These are phyloP conservation scores for Escovopsis sp. DNA, from an alignment of 2,329 filamentous ascomycete genomes.

Conservation along the genomic window DNA sequence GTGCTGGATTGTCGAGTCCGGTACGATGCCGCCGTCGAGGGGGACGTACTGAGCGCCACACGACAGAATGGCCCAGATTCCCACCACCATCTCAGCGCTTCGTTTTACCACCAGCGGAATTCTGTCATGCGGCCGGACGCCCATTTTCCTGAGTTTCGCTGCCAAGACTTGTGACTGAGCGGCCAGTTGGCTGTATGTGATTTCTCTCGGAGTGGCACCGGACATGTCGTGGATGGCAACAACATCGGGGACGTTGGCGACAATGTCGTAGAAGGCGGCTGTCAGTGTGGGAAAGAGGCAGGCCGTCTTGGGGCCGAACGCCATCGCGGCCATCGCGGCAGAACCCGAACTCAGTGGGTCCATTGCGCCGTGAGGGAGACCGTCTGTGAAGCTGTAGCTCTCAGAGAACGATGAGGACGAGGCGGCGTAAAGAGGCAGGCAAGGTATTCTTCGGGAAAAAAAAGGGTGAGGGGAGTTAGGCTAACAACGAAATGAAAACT, in stretches of 20 bases:
- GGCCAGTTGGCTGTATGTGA: slow-evolving; percentile 33
- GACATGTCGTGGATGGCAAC: slow-evolving; percentile 25
- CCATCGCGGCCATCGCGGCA: slow-evolving; percentile 2
- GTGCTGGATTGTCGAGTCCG: slow-evolving; percentile 31
- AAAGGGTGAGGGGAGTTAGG: neutral
- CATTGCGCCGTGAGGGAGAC: slow-evolving; percentile 1
- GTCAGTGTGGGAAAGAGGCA: slow-evolving; percentile 25
- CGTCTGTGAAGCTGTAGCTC: neutral
- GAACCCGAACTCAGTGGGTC: slow-evolving; percentile 7
- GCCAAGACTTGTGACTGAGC: slow-evolving; percentile 27
- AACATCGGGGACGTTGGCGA: slow-evolving; percentile 19
- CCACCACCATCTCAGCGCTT: slow-evolving; percentile 41
- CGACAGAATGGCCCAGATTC: slow-evolving; percentile 40
- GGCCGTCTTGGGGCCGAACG: slow-evolving; percentile 6
- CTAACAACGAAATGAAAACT: no score
- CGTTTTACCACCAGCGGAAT: slow-evolving; percentile 41
- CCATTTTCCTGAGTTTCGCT: slow-evolving; percentile 21
- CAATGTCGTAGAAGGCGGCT: slow-evolving; percentile 24
- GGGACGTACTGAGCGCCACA: slow-evolving; percentile 45
- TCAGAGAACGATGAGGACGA: neutral
- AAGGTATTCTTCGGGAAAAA: neutral
- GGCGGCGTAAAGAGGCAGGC: neutral
- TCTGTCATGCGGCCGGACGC: slow-evolving; percentile 29
- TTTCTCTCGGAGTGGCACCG: slow-evolving; percentile 12
- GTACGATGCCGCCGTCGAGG: slow-evolving; percentile 39